Conservation (phyloP, 2,329 filamentous ascomycete species). For the Paracamarosporium sp. region DNA sequence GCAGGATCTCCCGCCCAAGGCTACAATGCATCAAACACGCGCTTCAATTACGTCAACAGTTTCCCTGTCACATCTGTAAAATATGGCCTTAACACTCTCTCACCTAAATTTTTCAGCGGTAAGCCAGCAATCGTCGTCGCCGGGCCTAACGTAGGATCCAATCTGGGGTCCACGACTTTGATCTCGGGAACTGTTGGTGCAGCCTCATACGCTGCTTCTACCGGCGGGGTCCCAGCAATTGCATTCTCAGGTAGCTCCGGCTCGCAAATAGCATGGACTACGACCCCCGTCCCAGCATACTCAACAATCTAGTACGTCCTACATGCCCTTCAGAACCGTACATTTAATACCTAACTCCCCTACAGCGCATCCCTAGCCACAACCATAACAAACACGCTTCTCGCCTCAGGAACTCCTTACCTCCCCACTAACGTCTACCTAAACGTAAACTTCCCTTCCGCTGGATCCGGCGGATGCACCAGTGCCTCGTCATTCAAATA, state of each 20-base stretch:
- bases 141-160: neutral
- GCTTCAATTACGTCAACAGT: neutral
- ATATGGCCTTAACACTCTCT: neutral
- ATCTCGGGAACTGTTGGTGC: neutral
- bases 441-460: neutral
- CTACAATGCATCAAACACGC: neutral
- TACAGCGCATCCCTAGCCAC: neutral
- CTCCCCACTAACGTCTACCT: neutral
- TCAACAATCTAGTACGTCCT: neutral
- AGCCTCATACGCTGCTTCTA: neutral
- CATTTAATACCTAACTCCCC: neutral
- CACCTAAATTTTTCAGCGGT: neutral
- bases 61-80: neutral
- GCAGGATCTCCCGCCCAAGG: neutral
- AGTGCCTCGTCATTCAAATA: neutral
- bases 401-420: neutral
- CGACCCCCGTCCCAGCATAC: neutral
- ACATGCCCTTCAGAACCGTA: neutral
- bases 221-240: neutral
- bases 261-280: neutral
- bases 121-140: neutral
- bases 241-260: neutral
- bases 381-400: neutral
- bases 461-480: neutral
- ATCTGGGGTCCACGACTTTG: neutral